phyloP scores from a whole-genome alignment of 1,284 basidiomycete genomes.

The Phellinidium pouzarii region DNA sequence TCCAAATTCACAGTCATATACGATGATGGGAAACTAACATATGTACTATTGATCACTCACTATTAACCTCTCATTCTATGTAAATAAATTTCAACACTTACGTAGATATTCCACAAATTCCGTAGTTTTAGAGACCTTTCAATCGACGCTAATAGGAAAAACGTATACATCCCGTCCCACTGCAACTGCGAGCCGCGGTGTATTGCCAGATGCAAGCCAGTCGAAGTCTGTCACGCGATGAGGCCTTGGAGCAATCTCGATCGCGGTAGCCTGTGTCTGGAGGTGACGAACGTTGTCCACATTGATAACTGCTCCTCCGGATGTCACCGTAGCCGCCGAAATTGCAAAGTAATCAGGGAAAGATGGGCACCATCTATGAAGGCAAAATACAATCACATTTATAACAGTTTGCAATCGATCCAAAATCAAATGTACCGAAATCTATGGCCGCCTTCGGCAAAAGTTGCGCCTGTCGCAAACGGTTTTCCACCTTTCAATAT shows the following conservation, averaged over 20 bases:
- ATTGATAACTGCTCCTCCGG: conserved; percentile 58
- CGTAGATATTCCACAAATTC: neutral
- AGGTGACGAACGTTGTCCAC: conserved; percentile 60
- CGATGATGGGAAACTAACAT: conserved; percentile 16
- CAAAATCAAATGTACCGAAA: conserved; percentile 48
- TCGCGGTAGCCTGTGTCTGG: conserved; percentile 53
- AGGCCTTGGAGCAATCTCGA: conserved; percentile 52
- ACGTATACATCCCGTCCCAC: conserved; percentile 47
- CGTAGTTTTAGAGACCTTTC: neutral
- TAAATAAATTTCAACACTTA: neutral
- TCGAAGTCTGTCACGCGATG: conserved; percentile 67
- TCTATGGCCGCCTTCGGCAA: conserved; percentile 55
- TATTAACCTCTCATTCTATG: neutral
- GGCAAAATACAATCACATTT: conserved; percentile 2
- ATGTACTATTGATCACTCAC: neutral
- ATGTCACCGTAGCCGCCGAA: conserved; percentile 45
- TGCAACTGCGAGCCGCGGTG: conserved; percentile 59
- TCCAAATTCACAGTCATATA: conserved; percentile 9
- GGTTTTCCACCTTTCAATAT: conserved; percentile 69
- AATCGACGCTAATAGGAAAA: conserved; percentile 19
- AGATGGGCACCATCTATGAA: conserved; percentile 64
- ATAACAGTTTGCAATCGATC: conserved; percentile 14
- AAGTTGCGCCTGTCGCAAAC: conserved; percentile 46
- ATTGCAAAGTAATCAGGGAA: conserved; percentile 70
- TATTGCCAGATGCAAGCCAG: conserved; percentile 52